phyloP scores from a whole-genome alignment of 495 filamentous ascomycete genomes.

The Trichoderma virens region DNA sequence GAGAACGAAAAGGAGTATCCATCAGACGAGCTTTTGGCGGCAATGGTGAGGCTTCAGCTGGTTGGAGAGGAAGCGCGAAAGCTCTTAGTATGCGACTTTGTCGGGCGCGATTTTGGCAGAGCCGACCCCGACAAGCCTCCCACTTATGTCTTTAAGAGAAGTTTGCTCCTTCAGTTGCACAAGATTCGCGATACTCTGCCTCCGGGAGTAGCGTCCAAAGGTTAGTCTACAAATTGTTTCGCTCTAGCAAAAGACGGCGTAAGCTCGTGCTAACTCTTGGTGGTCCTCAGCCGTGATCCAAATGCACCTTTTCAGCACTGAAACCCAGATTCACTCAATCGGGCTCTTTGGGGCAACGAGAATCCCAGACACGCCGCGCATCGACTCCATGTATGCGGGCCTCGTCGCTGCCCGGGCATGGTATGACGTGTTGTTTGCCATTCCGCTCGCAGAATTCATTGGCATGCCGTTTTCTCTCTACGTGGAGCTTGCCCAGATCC shows the following conservation, averaged over 20 bases:
- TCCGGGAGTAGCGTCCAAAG: background rate
- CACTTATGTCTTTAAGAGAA: background rate
- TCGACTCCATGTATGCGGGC: slow-evolving; percentile 17
- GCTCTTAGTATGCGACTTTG: slow-evolving; percentile 13
- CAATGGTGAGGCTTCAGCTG: slow-evolving; percentile 15
- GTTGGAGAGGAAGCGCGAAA: slow-evolving; percentile 16
- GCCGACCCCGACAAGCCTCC: background rate
- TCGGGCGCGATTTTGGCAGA: background rate
- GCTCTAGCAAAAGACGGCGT: background rate
- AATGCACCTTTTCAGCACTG: slow-evolving; percentile 10
- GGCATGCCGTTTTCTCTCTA: slow-evolving; percentile 31
- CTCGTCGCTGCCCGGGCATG: slow-evolving; percentile 34
- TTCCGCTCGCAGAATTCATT: slow-evolving; percentile 25
- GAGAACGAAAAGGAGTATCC: slow-evolving; percentile 33
- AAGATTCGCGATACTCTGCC: background rate
- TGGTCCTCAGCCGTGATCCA: background rate
- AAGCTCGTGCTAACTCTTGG: background rate
- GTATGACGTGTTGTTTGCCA: slow-evolving; percentile 27
- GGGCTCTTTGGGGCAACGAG: slow-evolving; percentile 10
- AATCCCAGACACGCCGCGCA: slow-evolving; percentile 14
- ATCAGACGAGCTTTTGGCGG: slow-evolving; percentile 34
- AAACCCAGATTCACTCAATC: slow-evolving; percentile 16
- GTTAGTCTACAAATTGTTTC: background rate
- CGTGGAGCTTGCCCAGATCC: slow-evolving; percentile 33
- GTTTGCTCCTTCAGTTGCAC: background rate